These are phyloP conservation scores for Globisporangium ultimum DNA, from an alignment of 352 stramenopile genomes.

Conservation along the genomic window DNA sequence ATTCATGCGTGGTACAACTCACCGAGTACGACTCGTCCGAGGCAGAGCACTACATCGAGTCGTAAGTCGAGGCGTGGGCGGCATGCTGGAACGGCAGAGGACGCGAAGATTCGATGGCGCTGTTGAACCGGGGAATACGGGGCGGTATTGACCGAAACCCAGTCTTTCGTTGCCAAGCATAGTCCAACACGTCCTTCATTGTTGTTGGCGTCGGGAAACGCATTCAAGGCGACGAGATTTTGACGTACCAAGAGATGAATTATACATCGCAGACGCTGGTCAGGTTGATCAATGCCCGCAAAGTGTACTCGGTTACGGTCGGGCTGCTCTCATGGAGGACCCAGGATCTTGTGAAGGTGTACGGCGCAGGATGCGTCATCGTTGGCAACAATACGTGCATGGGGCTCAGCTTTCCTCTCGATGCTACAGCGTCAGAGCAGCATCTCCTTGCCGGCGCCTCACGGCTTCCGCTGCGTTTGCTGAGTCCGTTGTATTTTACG, in stretches of 20 bases:
- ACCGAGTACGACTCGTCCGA: neutral
- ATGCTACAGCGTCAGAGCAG: neutral
- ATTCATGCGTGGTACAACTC: neutral
- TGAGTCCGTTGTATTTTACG: too few relatives aligned
- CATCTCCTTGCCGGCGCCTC: neutral
- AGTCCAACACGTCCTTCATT: neutral
- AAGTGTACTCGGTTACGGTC: slow-evolving; percentile 12
- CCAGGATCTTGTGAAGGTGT: slow-evolving; percentile 1
- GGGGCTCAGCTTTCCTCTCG: neutral
- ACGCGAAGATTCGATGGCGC: slow-evolving; percentile 5
- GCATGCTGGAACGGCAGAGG: slow-evolving; percentile 2
- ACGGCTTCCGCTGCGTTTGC: neutral
- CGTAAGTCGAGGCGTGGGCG: slow-evolving; percentile 3
- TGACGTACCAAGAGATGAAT: neutral
- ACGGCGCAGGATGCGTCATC: neutral
- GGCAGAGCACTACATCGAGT: neutral
- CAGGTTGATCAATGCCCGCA: slow-evolving; percentile 5
- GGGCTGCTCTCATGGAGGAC: slow-evolving; percentile 1
- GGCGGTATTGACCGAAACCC: too few relatives aligned
- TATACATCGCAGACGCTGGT: too few relatives aligned
- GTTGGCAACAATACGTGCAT: neutral
- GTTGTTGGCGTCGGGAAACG: slow-evolving; percentile 5
- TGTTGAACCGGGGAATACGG: neutral
- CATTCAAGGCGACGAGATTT: slow-evolving; percentile 6
- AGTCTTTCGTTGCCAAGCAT: slow-evolving; percentile 1